Evolutionary conservation across 108 stramenopile species (phyloP).

Genomic region (Skeletonema potamos): DNA sequence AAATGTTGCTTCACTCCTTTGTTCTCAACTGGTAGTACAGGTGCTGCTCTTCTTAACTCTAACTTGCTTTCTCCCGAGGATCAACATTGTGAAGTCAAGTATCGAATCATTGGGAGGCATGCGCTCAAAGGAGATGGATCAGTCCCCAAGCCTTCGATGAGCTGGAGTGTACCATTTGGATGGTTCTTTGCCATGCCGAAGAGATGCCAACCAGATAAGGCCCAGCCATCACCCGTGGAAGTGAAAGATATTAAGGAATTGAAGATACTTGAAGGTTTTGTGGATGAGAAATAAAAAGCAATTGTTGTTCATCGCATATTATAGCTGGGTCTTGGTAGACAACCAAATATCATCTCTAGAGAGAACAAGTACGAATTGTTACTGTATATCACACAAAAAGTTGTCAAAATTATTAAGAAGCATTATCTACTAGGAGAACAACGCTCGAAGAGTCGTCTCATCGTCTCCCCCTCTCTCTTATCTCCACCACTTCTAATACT

Average conservation of each 20-base stretch:
- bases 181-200: slow-evolving; percentile 47
- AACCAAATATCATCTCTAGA: not conserved
- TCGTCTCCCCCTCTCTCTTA: no score
- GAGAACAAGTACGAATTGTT: no score
- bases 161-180: slow-evolving; percentile 41
- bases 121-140: slow-evolving; percentile 33
- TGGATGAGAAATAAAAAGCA: not conserved
- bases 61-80: slow-evolving; percentile 27
- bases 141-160: slow-evolving; percentile 35
- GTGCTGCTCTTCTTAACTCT: slow-evolving; percentile 36
- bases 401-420: not conserved
- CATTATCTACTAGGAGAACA: no score
- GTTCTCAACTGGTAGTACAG: slow-evolving; percentile 33
- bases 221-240: slow-evolving; percentile 26
- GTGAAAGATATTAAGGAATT: slow-evolving; percentile 15
- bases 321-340: not conserved
- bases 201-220: slow-evolving; percentile 18
- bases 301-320: not conserved
- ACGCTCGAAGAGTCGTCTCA: no score
- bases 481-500: not conserved
- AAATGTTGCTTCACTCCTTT: slow-evolving; percentile 51
- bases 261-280: slow-evolving; percentile 20
- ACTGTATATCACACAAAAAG: not conserved
- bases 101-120: slow-evolving; percentile 46
- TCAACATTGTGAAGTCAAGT: slow-evolving; percentile 34